Evolutionary conservation across 2,329 filamentous ascomycete genomes (phyloP), one percentile per base, ranked within the genome.

Genomic region (Trichophaea hybrida): DNA sequence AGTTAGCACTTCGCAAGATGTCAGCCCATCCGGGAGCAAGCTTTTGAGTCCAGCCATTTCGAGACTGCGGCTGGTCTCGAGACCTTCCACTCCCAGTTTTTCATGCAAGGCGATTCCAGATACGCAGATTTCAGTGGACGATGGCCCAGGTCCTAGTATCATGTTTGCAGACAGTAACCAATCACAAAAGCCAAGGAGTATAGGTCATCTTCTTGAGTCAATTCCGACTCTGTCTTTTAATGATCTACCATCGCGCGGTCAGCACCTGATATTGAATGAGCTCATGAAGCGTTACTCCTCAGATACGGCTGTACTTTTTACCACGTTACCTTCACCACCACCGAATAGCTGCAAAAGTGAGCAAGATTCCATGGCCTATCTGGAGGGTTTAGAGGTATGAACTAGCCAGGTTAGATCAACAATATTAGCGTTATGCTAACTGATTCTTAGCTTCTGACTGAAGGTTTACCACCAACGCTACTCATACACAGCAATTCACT

Each of bases 401-500:
- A 17, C 24, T 24, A 3, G 24, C n/a, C 4, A 40, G 38, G 32
- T 31, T 38, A 6, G 8, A 35, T 43, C 12, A 33, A 24, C 4
- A 13, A 17, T 43, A 7, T 10, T 32, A 32, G 10, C 5, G n/a
- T 34, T 50, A 58, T 54, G 37, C 61, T 64, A 24, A 83, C 80
- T 54, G 85, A 89, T 71, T 75, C 91, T 61, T 86, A 93, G 71
- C 80, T 93, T 1, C 73, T 94, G 60, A 91, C 85, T 71, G 80
- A 84, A 68, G 84, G 80, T 8, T 73, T 91, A 62, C 87, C 88
- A 33, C 88, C 88, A 0, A 81, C 82, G 50, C 71, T 94, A 68
- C 74, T 94, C 71, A 85, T 94, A 43, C 79, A 94, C 72, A 89
- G 85, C 72, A 94, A 94, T 72, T 88, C 83, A 68, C 89, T 94